These are phyloP conservation scores for Astragalus membranaceus DNA, from an alignment of 306 rosid genomes.

Conservation along the genomic window DNA sequence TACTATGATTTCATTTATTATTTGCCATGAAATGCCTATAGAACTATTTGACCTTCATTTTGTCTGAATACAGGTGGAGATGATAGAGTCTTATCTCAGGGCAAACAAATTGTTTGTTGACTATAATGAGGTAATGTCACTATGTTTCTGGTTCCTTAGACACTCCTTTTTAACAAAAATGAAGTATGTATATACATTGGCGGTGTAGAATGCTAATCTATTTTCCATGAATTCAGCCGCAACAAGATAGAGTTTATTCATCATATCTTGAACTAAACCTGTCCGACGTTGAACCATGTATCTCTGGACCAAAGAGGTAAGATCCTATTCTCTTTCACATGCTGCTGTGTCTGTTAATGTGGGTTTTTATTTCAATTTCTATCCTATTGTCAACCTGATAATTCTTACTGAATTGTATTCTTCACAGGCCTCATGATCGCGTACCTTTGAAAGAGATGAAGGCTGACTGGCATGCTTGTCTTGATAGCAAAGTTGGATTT, in stretches of 20 bases:
- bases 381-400: not conserved
- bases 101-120: constrained; percentile 91
- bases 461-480: constrained; percentile 88
- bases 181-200: not conserved
- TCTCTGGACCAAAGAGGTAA: constrained; percentile 97
- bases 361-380: not conserved
- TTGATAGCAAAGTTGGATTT: constrained; percentile 90
- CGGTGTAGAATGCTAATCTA: constrained; percentile 23
- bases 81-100: constrained; percentile 92
- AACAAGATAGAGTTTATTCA: constrained; percentile 84
- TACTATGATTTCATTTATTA: constrained; percentile 7
- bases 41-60: constrained; percentile 16
- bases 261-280: constrained; percentile 85
- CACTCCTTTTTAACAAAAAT: not conserved
- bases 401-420: not conserved
- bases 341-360: not conserved
- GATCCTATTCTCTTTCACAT: not conserved
- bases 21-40: constrained; percentile 21
- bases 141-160: not conserved
- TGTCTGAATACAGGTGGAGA: constrained; percentile 57
- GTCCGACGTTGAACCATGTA: constrained; percentile 71
- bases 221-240: constrained; percentile 52
- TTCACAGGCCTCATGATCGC: constrained; percentile 81
- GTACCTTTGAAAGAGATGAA: constrained; percentile 86
- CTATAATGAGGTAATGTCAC: constrained; percentile 62